Evolutionary conservation across 768 basidiomycete genomes (phyloP).

Genomic region (Mycena sanguinolenta): DNA sequence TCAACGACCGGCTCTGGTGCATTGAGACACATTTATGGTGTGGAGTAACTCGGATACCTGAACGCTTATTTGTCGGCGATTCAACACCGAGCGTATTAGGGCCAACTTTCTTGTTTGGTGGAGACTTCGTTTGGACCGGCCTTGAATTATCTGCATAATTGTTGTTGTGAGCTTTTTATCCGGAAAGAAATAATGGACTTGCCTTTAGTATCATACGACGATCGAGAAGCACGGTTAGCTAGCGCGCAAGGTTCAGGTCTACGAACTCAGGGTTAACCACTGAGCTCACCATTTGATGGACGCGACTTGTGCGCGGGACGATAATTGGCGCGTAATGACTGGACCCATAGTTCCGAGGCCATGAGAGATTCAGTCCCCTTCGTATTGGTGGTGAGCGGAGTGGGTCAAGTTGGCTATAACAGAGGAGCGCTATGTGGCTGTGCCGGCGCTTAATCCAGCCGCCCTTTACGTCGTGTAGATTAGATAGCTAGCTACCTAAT

Average conservation of each 20-base stretch:
- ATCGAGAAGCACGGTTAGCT: neutral
- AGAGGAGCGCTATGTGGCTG: neutral
- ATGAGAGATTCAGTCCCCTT: neutral
- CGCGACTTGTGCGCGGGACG: neutral
- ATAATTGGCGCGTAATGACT: conserved; percentile 15
- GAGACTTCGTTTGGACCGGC: no score
- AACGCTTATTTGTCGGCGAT: neutral
- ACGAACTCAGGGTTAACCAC: no score
- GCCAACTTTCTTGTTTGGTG: neutral
- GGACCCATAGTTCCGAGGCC: neutral
- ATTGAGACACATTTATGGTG: neutral
- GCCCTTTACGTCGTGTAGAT: no score
- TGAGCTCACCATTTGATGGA: neutral
- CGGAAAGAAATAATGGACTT: neutral
- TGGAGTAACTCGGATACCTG: neutral
- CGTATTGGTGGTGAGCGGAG: no score
- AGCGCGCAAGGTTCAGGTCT: no score
- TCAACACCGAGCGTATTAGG: neutral
- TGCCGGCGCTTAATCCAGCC: neutral
- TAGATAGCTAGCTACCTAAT: no score
- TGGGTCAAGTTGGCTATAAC: neutral
- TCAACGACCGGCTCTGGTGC: neutral
- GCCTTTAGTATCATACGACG: neutral
- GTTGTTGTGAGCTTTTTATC: neutral
- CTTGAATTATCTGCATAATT: neutral